A percentile compares a stretch with the other conserved stretches of the same genome.
These are phyloP conservation scores for Articulospora tetracladia DNA, from an alignment of 495 filamentous ascomycete genomes.

Conservation along the genomic window DNA sequence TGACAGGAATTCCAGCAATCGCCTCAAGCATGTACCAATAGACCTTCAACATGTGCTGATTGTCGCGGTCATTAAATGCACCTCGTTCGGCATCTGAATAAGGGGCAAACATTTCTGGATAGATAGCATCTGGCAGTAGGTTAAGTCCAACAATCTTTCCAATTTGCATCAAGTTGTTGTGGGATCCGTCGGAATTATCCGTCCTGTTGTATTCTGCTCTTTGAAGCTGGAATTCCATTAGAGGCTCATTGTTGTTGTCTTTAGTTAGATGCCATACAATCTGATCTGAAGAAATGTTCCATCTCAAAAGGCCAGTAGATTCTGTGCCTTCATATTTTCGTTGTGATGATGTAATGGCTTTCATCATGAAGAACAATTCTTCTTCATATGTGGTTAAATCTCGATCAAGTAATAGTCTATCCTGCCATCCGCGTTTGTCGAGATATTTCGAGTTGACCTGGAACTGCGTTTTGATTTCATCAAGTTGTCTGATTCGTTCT, in stretches of 20 bases:
- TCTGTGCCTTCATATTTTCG: conserved; percentile 75
- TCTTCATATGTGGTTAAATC: conserved; percentile 90
- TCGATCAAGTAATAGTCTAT: conserved; percentile 77
- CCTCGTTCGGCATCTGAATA: conserved; percentile 64
- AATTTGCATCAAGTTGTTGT: conserved; percentile 86
- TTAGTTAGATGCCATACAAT: conserved; percentile 96
- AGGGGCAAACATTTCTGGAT: conserved; percentile 91
- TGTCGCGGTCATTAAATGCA: conserved; percentile 42
- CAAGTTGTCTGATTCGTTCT: conserved; percentile 85
- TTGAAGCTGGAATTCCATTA: conserved; percentile 90
- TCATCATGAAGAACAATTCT: conserved; percentile 99
- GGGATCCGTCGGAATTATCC: conserved; percentile 94
- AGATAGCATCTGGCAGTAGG: conserved; percentile 82
- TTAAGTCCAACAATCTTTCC: conserved; percentile 82
- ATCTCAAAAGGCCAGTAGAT: conserved; percentile 75
- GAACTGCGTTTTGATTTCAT: conserved; percentile 96
- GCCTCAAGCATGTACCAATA: conserved; percentile 98
- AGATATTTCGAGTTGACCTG: conserved; percentile 85
- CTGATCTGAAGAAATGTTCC: conserved; percentile 85
- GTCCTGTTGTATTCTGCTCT: conserved; percentile 89
- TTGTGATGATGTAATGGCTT: conserved; percentile 95
- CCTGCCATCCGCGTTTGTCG: conserved; percentile 88
- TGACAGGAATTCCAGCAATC: conserved; percentile 94
- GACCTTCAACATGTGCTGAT: conserved; percentile 77
- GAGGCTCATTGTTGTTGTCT: conserved; percentile 68